Evolutionary conservation across 805 yeast genomes (phyloP), one percentile per base, ranked within the genome.

Genomic region (Kurtzmaniella fragi): DNA sequence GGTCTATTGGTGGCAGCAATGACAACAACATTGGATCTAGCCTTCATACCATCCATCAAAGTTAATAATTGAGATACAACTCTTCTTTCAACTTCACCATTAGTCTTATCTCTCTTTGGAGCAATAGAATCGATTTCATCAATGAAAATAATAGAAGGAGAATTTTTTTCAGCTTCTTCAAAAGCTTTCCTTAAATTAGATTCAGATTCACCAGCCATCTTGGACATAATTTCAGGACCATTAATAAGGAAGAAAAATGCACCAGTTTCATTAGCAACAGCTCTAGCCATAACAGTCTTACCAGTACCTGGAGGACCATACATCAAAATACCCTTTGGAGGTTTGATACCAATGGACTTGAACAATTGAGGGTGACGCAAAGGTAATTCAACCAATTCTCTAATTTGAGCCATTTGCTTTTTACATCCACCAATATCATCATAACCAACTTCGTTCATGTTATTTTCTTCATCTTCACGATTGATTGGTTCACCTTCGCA

Each of bases 261-360:
- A 59, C 99, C 99, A 17, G 99, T 93, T 68, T 93, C 99, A 56
- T 93, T 93, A 35, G 99, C 99, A 38, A 93, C 99, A n/a, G 99
- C 99, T 63, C 99, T 82, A 2, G 99, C 99, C 96, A 93, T 89
- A 52, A 93, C 75, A 26, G 99, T 93, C 70, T 93, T 93, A 85
- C 99, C 99, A 12, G 99, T 93, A 79, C 99, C 99, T 27, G 99
- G 99, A 36, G 99, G 99, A 58, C 99, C 99, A 63, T 85, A 93
- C 95, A 87, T 86, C 58, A 93, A 77, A 45, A 93, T 89, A 73
- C 99, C 99, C 65, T 88, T 86, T 49, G 99, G 99, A 32, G 99
- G 99, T 65, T 93, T 93, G 62, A 93, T 93, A 78, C 99, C 99
- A 57, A 93, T 91, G 29, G 95, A 82, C 72, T 93, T 93, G 77